Percentiles rank a stretch among this genome's conserved stretches.
Conservation (phyloP, 129 eudicot genomes). For the Lonicera japonica region DNA sequence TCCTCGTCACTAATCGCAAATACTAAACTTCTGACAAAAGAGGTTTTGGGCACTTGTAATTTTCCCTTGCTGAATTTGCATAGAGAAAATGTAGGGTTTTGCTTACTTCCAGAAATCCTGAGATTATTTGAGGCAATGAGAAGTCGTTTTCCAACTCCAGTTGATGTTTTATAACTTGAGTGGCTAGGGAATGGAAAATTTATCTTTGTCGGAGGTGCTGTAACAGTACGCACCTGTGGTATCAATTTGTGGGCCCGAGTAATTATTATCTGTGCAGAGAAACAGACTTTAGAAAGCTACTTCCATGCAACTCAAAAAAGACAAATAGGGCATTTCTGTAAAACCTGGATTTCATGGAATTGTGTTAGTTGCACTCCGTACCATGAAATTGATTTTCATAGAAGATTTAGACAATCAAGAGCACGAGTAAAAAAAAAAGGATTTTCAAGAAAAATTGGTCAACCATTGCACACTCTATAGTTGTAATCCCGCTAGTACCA, state of each 20-base stretch:
- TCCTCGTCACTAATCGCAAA: constrained; percentile 53
- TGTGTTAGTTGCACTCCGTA: too few species aligned
- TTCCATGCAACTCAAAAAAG: too few species aligned
- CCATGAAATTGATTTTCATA: too few species aligned
- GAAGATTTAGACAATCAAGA: too few species aligned
- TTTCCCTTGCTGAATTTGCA: constrained; percentile 23
- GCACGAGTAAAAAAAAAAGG: too few species aligned
- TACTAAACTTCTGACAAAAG: constrained; percentile 36
- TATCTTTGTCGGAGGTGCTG: constrained; percentile 21
- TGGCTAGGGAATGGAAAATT: constrained; percentile 1
- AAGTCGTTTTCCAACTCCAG: constrained; percentile 50
- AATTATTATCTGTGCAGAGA: neutral
- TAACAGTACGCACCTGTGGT: constrained; percentile 1
- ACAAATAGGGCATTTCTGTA: too few species aligned
- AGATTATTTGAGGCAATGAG: constrained; percentile 45
- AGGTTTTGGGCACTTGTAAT: constrained; percentile 14
- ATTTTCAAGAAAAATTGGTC: too few species aligned
- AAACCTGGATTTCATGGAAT: too few species aligned
- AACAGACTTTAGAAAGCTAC: too few species aligned
- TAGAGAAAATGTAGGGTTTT: constrained; percentile 29
- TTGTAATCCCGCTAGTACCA: too few species aligned
- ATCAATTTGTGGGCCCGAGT: constrained; percentile 1
- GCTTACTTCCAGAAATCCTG: constrained; percentile 33
- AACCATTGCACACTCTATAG: too few species aligned
- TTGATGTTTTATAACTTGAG: constrained; percentile 12